Percentiles rank a stretch among this genome's conserved stretches.
These are phyloP conservation scores for Lecanicillium sp. DNA, from an alignment of 2,329 filamentous ascomycete species.

Conservation along the genomic window DNA sequence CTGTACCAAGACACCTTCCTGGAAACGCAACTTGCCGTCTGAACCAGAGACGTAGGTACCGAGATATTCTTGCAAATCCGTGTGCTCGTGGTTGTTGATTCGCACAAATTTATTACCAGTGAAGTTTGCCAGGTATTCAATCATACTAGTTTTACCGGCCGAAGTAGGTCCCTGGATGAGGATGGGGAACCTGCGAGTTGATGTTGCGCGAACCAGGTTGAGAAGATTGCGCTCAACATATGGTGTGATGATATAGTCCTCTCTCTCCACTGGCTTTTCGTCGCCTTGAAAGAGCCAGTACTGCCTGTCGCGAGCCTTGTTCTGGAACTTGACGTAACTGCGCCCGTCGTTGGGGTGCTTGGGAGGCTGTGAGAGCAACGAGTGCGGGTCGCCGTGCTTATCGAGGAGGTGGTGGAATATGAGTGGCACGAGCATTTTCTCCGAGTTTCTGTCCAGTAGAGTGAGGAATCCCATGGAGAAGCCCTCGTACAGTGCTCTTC, in stretches of 20 bases:
- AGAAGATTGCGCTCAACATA: slow-evolving; percentile 93
- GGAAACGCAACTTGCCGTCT: slow-evolving; percentile 80
- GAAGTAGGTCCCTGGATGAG: slow-evolving; percentile 96
- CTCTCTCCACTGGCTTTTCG: slow-evolving; percentile 55
- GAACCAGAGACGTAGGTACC: slow-evolving; percentile 85
- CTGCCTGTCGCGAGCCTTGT: slow-evolving; percentile 56
- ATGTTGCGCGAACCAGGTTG: slow-evolving; percentile 88
- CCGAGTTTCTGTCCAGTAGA: slow-evolving; percentile 73
- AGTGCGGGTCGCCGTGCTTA: slow-evolving; percentile 56
- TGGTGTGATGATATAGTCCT: slow-evolving; percentile 92
- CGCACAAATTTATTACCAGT: slow-evolving; percentile 96
- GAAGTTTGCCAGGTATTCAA: slow-evolving; percentile 93
- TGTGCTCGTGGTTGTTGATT: slow-evolving; percentile 99
- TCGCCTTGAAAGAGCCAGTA: slow-evolving; percentile 84
- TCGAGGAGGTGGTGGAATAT: slow-evolving; percentile 75
- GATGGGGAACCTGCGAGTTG: slow-evolving; percentile 85
- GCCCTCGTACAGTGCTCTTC: slow-evolving; percentile 84
- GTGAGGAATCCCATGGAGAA: slow-evolving; percentile 98
- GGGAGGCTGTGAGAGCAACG: slow-evolving; percentile 71
- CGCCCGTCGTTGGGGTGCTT: slow-evolving; percentile 69
- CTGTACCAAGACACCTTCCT: slow-evolving; percentile 89
- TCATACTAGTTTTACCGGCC: slow-evolving; percentile 98
- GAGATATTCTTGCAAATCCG: slow-evolving; percentile 94
- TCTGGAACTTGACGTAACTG: slow-evolving; percentile 72
- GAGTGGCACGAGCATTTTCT: slow-evolving; percentile 67